Conservation (phyloP, 78 protist genomes). For the slime mould (Dictyostelium discoideum) region dicty_2.7 NC_007091.3:350001-350500, state of each 20-base stretch:
- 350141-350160: constrained; percentile 72
- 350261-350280: constrained; percentile 31
- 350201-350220: constrained; percentile 9
- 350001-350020: constrained; percentile 47
- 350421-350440: constrained; percentile 62
- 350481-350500: constrained; percentile 59
- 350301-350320: constrained; percentile 6
- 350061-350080: constrained; percentile 75
- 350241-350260: not conserved
- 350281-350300: constrained; percentile 34
- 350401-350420: constrained; percentile 53
- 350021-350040: constrained; percentile 60
- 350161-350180: constrained; percentile 61
- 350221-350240: not conserved
- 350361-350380: constrained; percentile 54
- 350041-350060: constrained; percentile 55
- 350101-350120: constrained; percentile 46
- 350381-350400: constrained; percentile 21
- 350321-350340: constrained; percentile 65
- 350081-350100: constrained; percentile 65
- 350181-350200: constrained; percentile 31
- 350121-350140: constrained; percentile 60
- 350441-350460: constrained; percentile 41
- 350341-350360: constrained; percentile 37
- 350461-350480: constrained; percentile 78